phyloP scores from a whole-genome alignment of 2,329 filamentous ascomycete species.

The Fusarium napiforme region DNA sequence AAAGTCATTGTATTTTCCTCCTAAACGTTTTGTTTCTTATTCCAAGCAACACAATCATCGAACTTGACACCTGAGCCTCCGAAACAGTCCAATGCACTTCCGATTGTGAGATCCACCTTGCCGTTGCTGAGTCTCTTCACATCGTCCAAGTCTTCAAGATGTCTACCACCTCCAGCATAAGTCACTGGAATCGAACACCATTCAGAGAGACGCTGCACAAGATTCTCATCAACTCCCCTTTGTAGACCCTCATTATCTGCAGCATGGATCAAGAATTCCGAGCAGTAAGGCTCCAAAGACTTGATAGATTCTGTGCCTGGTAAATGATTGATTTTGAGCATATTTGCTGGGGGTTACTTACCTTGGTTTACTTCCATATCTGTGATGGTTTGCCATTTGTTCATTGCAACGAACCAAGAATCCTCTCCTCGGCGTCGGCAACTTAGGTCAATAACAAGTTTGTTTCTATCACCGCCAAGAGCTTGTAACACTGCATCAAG shows the following conservation, averaged over 20 bases:
- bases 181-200: constrained; percentile 96
- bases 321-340: constrained; percentile 20
- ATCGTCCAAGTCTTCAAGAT: constrained; percentile 81
- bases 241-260: constrained; percentile 97
- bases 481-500: constrained; percentile 78
- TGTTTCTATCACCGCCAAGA: constrained; percentile 78
- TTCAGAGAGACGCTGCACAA: constrained; percentile 79
- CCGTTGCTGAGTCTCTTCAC: constrained; percentile 83
- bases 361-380: constrained; percentile 94
- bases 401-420: constrained; percentile 97
- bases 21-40: constrained; percentile 59
- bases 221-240: constrained; percentile 85
- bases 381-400: constrained; percentile 98
- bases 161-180: constrained; percentile 92
- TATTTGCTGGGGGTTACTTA: constrained; percentile 50
- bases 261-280: constrained; percentile 96
- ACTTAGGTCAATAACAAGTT: constrained; percentile 94
- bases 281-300: constrained; percentile 88
- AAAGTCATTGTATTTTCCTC: constrained; percentile 10
- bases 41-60: constrained; percentile 91
- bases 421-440: constrained; percentile 78
- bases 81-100: constrained; percentile 95
- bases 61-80: constrained; percentile 88
- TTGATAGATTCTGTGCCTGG: constrained; percentile 75
- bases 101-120: constrained; percentile 92